Evolutionary conservation across 768 basidiomycete species (phyloP).

Genomic region (Phaeotremella skinneri): DNA sequence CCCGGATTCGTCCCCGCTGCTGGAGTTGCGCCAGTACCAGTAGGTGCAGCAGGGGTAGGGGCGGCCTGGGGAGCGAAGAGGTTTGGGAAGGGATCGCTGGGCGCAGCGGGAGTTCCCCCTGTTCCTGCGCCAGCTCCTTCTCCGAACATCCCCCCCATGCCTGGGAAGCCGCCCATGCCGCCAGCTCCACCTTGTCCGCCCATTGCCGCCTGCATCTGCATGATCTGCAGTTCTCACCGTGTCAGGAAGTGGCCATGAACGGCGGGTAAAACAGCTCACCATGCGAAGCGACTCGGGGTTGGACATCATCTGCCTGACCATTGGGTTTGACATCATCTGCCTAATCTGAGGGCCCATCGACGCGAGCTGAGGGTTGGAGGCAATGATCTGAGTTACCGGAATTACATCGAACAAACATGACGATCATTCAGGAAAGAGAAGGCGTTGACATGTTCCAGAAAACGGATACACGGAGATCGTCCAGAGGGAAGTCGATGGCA

Average conservation of each 20-base stretch:
- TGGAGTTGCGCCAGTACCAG: not conserved
- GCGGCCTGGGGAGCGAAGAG: conserved; percentile 37
- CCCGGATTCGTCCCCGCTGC: conserved; percentile 2
- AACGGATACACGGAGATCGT: too few species aligned
- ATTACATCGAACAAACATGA: too few species aligned
- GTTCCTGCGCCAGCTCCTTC: conserved; percentile 10
- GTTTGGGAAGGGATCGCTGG: conserved; percentile 41
- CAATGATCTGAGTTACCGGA: conserved; percentile 58
- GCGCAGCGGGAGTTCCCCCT: conserved; percentile 13
- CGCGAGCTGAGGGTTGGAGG: conserved; percentile 71
- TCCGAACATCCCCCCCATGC: conserved; percentile 19
- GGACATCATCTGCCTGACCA: conserved; percentile 67
- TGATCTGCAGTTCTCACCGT: conserved; percentile 42
- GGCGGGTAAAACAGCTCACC: conserved; percentile 23
- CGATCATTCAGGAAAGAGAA: not conserved
- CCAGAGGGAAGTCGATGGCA: too few species aligned
- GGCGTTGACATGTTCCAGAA: too few species aligned
- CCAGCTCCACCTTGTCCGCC: conserved; percentile 30
- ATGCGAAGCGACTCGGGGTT: conserved; percentile 43
- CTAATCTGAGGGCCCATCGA: conserved; percentile 77
- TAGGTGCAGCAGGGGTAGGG: not conserved
- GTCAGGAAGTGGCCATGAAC: not conserved
- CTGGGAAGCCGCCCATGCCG: conserved; percentile 22
- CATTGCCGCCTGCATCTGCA: conserved; percentile 47
- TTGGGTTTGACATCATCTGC: conserved; percentile 65